These are phyloP conservation scores for Takashimella tepidaria DNA, from an alignment of 1,284 basidiomycete species.

Conservation along the genomic window DNA sequence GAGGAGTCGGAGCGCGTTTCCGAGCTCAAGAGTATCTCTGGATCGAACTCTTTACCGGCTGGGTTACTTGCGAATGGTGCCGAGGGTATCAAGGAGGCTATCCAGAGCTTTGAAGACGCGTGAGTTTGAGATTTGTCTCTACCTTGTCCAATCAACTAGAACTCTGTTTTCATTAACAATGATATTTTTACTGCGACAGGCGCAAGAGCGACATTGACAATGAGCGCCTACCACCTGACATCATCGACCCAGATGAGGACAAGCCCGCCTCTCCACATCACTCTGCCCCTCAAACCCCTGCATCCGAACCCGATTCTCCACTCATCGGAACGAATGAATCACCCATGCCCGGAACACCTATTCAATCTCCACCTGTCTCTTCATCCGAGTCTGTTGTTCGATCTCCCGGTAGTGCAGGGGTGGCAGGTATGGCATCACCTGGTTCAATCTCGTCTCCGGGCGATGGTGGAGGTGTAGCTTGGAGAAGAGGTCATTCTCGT, in stretches of 20 bases:
- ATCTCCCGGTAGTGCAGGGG: slow-evolving; percentile 34
- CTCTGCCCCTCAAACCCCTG: slow-evolving; percentile 34
- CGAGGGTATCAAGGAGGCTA: slow-evolving; percentile 94
- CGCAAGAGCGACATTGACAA: slow-evolving; percentile 99
- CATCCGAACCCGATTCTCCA: slow-evolving; percentile 28
- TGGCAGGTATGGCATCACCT: slow-evolving; percentile 38
- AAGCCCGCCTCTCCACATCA: slow-evolving; percentile 51
- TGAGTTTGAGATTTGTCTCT: slow-evolving; percentile 57
- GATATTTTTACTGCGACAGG: too few relatives aligned
- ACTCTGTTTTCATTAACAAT: neutral
- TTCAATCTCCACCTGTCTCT: slow-evolving; percentile 3
- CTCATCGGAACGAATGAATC: slow-evolving; percentile 50
- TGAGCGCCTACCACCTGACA: slow-evolving; percentile 89
- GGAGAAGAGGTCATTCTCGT: slow-evolving; percentile 64
- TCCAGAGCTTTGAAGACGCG: slow-evolving; percentile 93
- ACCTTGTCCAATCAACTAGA: too few relatives aligned
- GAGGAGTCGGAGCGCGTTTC: slow-evolving; percentile 98
- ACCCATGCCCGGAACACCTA: slow-evolving; percentile 39
- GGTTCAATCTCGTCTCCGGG: slow-evolving; percentile 29
- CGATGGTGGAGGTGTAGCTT: slow-evolving; percentile 24
- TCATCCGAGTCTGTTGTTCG: slow-evolving; percentile 23
- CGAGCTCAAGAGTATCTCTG: slow-evolving; percentile 87
- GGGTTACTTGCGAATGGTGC: slow-evolving; percentile 82
- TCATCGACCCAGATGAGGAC: slow-evolving; percentile 64
- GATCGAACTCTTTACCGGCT: slow-evolving; percentile 72